Evolutionary conservation across 2,329 filamentous ascomycete species (phyloP).

Genomic region (Pseudogymnoascus sp.): DNA sequence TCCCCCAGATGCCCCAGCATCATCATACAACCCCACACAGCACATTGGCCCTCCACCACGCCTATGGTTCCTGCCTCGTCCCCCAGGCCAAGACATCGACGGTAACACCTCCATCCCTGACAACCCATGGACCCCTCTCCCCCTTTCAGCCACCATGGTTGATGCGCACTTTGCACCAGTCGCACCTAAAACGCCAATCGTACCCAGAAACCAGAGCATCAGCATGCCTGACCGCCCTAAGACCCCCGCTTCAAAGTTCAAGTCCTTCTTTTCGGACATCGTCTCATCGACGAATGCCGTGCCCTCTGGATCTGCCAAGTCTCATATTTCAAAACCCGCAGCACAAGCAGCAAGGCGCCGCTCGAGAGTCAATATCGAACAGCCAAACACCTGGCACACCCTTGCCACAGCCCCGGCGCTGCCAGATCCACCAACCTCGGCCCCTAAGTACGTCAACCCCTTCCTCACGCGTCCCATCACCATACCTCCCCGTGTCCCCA

Average conservation of each 20-base stretch:
- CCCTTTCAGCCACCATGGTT: neutral
- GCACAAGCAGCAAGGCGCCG: neutral
- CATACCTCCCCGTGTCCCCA: neutral
- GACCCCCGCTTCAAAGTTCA: neutral
- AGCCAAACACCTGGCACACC: neutral
- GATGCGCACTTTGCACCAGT: neutral
- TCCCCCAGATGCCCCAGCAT: no score
- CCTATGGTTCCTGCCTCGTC: neutral
- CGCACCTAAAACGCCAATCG: neutral
- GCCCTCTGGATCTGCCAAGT: neutral
- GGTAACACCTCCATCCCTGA: neutral
- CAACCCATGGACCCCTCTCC: neutral
- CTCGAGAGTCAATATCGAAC: neutral
- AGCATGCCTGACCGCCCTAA: neutral
- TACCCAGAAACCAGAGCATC: neutral
- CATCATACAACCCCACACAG: neutral
- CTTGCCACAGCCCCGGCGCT: neutral
- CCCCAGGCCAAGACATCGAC: neutral
- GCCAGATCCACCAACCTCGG: neutral
- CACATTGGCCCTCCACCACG: neutral
- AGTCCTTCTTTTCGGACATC: neutral
- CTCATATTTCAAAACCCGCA: neutral
- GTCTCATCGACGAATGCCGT: neutral
- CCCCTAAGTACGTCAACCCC: neutral
- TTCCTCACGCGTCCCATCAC: neutral